These are phyloP conservation scores for Pholiota molesta DNA, from an alignment of 768 basidiomycete genomes.

Conservation along the genomic window DNA sequence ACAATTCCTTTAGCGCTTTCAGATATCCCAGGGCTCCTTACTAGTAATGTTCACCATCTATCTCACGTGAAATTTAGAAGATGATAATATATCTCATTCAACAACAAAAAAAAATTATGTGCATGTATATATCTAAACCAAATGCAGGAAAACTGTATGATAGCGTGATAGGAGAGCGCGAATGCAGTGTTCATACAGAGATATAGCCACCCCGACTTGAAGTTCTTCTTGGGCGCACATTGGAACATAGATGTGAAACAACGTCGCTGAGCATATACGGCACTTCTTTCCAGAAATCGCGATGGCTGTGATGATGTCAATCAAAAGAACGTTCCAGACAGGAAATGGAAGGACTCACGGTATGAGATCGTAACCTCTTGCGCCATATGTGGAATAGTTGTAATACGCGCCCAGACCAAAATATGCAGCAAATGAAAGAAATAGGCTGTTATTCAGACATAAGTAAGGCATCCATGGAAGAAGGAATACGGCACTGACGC, in stretches of 20 bases:
- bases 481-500: slow-evolving; percentile 51
- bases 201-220: slow-evolving; percentile 75
- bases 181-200: slow-evolving; percentile 52
- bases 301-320: slow-evolving; percentile 55
- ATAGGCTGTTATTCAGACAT: slow-evolving; percentile 40
- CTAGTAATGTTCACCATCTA: too few relatives aligned
- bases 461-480: neutral
- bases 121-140: neutral
- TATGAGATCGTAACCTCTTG: slow-evolving; percentile 79
- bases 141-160: neutral
- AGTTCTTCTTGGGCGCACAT: slow-evolving; percentile 65
- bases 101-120: neutral
- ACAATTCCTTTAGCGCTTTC: neutral
- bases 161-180: neutral
- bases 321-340: slow-evolving; percentile 12
- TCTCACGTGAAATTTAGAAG: neutral
- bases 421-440: slow-evolving; percentile 71
- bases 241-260: slow-evolving; percentile 73
- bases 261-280: slow-evolving; percentile 86
- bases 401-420: slow-evolving; percentile 82
- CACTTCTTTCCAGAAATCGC: slow-evolving; percentile 90
- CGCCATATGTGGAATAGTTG: slow-evolving; percentile 88
- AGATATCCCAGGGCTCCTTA: too few relatives aligned
- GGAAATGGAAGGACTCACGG: slow-evolving; percentile 55
- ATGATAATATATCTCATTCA: neutral